Evolutionary conservation across 345 rosid species (phyloP), one percentile per base, ranked within the genome.

Genomic region (Eucalyptus curtisii): DNA sequence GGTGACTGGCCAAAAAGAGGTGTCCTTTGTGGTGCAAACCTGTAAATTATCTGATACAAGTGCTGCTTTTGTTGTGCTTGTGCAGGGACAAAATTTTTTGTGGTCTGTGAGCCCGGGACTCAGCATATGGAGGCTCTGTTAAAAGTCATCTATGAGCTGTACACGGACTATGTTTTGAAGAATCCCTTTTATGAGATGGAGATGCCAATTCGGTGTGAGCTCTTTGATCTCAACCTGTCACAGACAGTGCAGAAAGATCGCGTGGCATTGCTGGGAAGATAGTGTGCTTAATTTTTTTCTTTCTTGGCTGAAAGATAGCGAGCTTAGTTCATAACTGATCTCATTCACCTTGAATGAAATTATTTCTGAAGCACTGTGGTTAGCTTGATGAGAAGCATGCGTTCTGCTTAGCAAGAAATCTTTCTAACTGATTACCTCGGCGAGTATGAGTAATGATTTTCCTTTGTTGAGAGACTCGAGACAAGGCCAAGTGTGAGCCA

Each of bases 161-260:
- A 97, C 94, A 96, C 99, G 10, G 99, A 97, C 87, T 98, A 93
- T 89, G 99, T 97, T 88, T 89, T 98, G 93, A 98, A 98, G 96
- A 98, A 98, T 85, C 99, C 99, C 24, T 98, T 98, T 92, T 98
- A 98, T 84, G 99, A 98, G 94, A 97, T 97, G 97, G 99, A 98
- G 95, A 97, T 97, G 99, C 99, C 99, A 27, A 98, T 98, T n/a
- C 93, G 99, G 48, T 97, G 99, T 20, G 98, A 97, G 91, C 99
- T 97, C 90, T 98, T 97, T 53, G 99, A 98, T 90, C 93, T 95
- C 93, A 95, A 96, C 91, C 90, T 98, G 88, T 90, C 96, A 40
- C 97, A 93, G 92, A 96, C 96, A 13, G 91, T 97, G 86, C 99
- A 95, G 93, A 95, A 95, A 91, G 99, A 98, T n/a, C 97, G 96